Evolutionary conservation across 1,284 basidiomycete species (phyloP), one percentile per base, ranked within the genome.

Genomic region (Veloporphyrellus conicus): DNA sequence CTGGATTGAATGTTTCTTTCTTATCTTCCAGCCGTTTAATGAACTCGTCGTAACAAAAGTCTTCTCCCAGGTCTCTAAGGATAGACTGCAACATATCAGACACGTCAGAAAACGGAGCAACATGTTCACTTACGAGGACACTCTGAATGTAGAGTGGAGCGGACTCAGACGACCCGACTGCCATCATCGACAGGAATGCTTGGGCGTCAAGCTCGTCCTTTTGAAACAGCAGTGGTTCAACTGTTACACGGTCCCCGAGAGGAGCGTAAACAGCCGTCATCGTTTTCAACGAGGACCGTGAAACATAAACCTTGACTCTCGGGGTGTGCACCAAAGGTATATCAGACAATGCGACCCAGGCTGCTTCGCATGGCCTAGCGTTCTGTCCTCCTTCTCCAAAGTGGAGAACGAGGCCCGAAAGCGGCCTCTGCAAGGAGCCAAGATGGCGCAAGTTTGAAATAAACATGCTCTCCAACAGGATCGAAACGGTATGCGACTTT

Each of bases 181-280:
- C 77, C 84, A 85, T 84, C 75, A 85, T 77, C 0, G 80, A 79
- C 19, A 84, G 56, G 45, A 86, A 78, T 1, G 81, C 79, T 29
- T 79, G 70, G 2, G 81, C 81, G 63, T 89, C 78, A 2, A 88
- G 71, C 51, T 89, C 82, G 12, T 74, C 68, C 53, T 84, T 75
- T 14, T 71, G 68, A 49, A 89, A 75, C 3, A 74, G 60, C 19
- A 89, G 62, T 0, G 85, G 79, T 46, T 77, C 69, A 0, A 87
- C 77, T 0, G 55, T 67, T 3, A 84, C 70, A 19, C 68, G 66
- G 0, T 55, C 33, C 0, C 79, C 81, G 1, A 86, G 66, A 12
- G 71, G 71, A 1, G 68, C 65, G 55, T 87, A 87, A 0, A 81
- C 73, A 2, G 59, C 54, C 15, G 63, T 71, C 79, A 85, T 84